Evolutionary conservation across 805 yeast species (phyloP).

Genomic region (Candida tallmaniae): DNA sequence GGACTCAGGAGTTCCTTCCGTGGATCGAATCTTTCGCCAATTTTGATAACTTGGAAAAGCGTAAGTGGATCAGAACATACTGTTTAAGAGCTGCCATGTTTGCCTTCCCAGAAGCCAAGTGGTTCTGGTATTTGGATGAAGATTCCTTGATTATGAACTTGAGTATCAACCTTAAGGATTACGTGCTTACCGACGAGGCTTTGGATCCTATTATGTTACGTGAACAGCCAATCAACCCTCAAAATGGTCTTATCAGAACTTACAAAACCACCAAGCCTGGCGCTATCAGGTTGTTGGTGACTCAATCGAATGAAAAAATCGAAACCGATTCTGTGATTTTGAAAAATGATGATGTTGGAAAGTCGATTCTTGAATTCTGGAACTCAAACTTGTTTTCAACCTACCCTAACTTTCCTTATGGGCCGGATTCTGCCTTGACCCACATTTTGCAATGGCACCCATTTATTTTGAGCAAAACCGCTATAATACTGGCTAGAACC

Average conservation of each 20-base stretch:
- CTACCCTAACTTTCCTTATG: conserved; percentile 56
- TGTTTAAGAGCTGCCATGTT: conserved; percentile 83
- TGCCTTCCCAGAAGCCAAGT: conserved; percentile 87
- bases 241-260: conserved; percentile 63
- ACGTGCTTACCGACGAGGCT: conserved; percentile 56
- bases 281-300: conserved; percentile 54
- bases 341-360: conserved; percentile 59
- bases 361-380: conserved; percentile 76
- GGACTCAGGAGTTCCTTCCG: conserved; percentile 80
- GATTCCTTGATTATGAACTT: conserved; percentile 73
- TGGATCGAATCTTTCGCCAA: conserved; percentile 41
- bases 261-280: conserved; percentile 55
- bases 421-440: conserved; percentile 67
- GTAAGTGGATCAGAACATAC: conserved; percentile 61
- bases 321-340: conserved; percentile 71
- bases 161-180: conserved; percentile 53
- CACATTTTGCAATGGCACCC: conserved; percentile 97
- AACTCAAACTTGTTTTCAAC: conserved; percentile 64
- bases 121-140: conserved; percentile 85
- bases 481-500: conserved; percentile 55
- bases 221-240: conserved; percentile 71
- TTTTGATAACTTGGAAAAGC: conserved; percentile 37
- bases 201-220: conserved; percentile 60
- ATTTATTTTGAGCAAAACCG: conserved; percentile 62
- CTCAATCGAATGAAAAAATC: conserved; percentile 64